phyloP scores from a whole-genome alignment of 2,329 filamentous ascomycete genomes.

The Cladosporium cucumerinum region DNA sequence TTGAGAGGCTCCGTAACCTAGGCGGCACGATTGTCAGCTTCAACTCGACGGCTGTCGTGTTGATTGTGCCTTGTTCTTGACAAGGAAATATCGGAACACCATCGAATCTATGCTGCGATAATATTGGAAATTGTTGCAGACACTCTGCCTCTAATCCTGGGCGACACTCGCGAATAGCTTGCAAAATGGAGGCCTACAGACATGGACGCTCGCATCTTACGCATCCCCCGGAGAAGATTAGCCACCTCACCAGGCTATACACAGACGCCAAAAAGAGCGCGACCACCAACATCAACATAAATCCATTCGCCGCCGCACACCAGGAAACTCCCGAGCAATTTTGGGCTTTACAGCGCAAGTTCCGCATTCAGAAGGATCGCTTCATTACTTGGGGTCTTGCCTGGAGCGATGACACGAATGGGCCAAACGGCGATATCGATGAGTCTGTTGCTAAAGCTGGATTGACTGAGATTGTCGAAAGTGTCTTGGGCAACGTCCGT shows the following conservation, averaged over 20 bases:
- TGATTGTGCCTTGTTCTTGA: background rate
- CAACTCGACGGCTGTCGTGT: background rate
- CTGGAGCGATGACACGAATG: slow-evolving; percentile 68
- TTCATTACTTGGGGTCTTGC: slow-evolving; percentile 76
- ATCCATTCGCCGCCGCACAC: slow-evolving; percentile 41
- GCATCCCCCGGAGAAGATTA: slow-evolving; percentile 23
- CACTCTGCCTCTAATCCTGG: background rate
- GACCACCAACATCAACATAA: slow-evolving; percentile 57
- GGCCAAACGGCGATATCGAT: slow-evolving; percentile 67
- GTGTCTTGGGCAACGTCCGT: slow-evolving; percentile 76
- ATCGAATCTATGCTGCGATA: background rate
- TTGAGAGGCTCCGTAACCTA: background rate
- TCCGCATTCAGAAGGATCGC: slow-evolving; percentile 76
- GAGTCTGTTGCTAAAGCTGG: slow-evolving; percentile 65
- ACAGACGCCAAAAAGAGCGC: slow-evolving; percentile 73
- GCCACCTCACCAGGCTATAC: slow-evolving; percentile 65
- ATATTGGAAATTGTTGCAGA: background rate
- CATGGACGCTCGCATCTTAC: slow-evolving; percentile 19
- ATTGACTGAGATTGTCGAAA: slow-evolving; percentile 71
- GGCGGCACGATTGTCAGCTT: slow-evolving; percentile 11
- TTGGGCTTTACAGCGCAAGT: slow-evolving; percentile 68
- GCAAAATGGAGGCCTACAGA: slow-evolving; percentile 24
- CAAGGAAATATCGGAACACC: background rate
- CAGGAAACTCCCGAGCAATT: slow-evolving; percentile 58
- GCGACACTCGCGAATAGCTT: background rate